These are phyloP conservation scores for Triangularia verruculosa DNA, from an alignment of 2,329 filamentous ascomycete species.

Conservation along the genomic window DNA sequence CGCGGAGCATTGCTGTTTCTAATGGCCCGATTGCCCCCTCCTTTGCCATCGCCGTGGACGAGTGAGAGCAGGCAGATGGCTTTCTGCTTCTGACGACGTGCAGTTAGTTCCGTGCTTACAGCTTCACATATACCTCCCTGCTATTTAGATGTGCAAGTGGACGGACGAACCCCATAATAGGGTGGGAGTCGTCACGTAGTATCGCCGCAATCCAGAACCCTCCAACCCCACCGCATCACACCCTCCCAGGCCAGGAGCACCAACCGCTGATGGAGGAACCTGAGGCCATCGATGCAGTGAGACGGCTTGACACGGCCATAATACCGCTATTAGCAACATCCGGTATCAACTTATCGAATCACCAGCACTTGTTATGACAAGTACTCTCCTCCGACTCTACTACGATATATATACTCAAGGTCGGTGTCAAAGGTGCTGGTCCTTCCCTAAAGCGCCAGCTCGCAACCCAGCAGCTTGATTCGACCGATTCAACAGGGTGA, in stretches of 20 bases:
- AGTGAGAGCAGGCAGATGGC: not conserved
- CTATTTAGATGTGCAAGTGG: not conserved
- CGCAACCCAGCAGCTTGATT: not conserved
- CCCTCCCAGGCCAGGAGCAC: constrained; percentile 10
- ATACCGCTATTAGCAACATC: too few species aligned
- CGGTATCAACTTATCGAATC: not conserved
- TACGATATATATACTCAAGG: not conserved
- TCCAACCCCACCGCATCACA: constrained; percentile 15
- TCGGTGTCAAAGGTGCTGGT: not conserved
- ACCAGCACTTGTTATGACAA: not conserved
- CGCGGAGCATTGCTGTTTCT: constrained; percentile 15
- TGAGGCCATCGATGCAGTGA: not conserved
- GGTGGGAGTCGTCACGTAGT: constrained; percentile 1
- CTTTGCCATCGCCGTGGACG: not conserved
- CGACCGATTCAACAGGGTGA: constrained; percentile 7
- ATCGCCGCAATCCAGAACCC: not conserved
- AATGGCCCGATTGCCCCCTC: not conserved
- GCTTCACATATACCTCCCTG: constrained; percentile 7
- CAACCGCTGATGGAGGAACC: not conserved
- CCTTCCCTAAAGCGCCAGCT: not conserved
- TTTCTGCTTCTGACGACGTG: constrained; percentile 2
- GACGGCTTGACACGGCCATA: constrained; percentile 8
- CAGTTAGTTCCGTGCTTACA: not conserved
- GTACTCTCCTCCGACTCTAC: not conserved
- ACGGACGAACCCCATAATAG: not conserved